Evolutionary conservation across 441 rosid genomes (phyloP).

Genomic region (Codiaeum variegatum): DNA sequence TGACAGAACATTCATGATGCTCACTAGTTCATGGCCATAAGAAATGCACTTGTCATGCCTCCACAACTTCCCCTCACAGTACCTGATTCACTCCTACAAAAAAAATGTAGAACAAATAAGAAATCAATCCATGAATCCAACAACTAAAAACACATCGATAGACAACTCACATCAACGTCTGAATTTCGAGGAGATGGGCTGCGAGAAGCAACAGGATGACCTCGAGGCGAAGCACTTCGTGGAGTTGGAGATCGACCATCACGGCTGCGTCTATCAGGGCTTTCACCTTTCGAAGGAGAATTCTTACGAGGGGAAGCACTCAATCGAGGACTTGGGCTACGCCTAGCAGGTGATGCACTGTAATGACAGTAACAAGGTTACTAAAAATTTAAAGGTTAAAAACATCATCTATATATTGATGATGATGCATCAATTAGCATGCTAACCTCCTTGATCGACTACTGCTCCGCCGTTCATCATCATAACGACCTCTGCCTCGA

Average conservation of each 20-base stretch:
- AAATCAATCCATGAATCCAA: background rate
- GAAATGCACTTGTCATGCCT: conserved; percentile 21
- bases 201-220: conserved; percentile 38
- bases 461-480: conserved; percentile 41
- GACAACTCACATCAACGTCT: conserved; percentile 39
- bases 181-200: conserved; percentile 47
- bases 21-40: conserved; percentile 20
- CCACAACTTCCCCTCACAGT: conserved; percentile 9
- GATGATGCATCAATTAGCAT: background rate
- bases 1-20: conserved; percentile 27
- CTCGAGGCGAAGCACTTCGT: conserved; percentile 40
- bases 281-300: conserved; percentile 33
- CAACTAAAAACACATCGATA: conserved; percentile 1
- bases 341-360: conserved; percentile 38
- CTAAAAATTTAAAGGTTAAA: background rate
- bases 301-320: conserved; percentile 36
- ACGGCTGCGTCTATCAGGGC: conserved; percentile 37
- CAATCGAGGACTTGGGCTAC: conserved; percentile 38
- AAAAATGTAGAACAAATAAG: background rate
- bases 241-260: conserved; percentile 35
- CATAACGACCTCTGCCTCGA: conserved; percentile 44
- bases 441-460: conserved; percentile 45
- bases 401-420: background rate
- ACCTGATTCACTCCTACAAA: conserved; percentile 40
- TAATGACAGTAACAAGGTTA: background rate